A percentile compares a stretch with the other conserved stretches of the same genome.
phyloP scores from a whole-genome alignment of 2,329 filamentous ascomycete genomes.

The Aspergillus felis region DNA sequence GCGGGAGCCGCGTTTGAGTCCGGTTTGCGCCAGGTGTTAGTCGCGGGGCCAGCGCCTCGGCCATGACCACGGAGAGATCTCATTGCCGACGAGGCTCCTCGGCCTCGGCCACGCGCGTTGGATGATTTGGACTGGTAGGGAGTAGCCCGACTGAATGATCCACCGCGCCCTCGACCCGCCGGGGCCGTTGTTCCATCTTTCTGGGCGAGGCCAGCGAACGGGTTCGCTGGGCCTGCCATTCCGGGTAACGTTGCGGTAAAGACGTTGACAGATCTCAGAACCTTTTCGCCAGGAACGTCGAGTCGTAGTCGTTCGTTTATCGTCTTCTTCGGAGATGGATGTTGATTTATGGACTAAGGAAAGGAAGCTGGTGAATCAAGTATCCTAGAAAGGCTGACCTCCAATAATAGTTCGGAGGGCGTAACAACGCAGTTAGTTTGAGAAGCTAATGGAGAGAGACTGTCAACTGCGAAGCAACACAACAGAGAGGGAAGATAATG shows the following conservation, averaged over 20 bases:
- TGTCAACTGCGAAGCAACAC: background rate
- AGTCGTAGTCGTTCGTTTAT: background rate
- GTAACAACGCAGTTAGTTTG: background rate
- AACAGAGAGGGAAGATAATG: background rate
- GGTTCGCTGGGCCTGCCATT: conserved; percentile 30
- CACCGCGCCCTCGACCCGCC: conserved; percentile 25
- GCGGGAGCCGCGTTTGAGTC: conserved; percentile 8
- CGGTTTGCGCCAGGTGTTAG: conserved; percentile 16
- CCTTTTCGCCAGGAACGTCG: conserved; percentile 4
- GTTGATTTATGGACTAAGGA: background rate
- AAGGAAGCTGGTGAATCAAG: background rate
- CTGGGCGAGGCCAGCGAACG: conserved; percentile 25
- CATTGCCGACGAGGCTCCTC: conserved; percentile 10
- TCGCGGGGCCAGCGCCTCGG: conserved; percentile 13
- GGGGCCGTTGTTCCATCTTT: conserved; percentile 21
- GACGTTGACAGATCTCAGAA: conserved; percentile 14
- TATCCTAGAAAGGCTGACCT: background rate
- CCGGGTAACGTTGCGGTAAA: conserved; percentile 22
- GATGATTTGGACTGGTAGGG: conserved; percentile 16
- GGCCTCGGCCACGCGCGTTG: conserved; percentile 20
- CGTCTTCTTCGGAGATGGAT: background rate
- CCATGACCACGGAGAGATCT: conserved; percentile 16
- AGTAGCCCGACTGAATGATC: conserved; percentile 10
- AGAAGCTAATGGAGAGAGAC: background rate
- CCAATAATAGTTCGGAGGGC: background rate